Conservation (phyloP, 1,284 basidiomycete species). For the Ustilago cynodontis region DNA sequence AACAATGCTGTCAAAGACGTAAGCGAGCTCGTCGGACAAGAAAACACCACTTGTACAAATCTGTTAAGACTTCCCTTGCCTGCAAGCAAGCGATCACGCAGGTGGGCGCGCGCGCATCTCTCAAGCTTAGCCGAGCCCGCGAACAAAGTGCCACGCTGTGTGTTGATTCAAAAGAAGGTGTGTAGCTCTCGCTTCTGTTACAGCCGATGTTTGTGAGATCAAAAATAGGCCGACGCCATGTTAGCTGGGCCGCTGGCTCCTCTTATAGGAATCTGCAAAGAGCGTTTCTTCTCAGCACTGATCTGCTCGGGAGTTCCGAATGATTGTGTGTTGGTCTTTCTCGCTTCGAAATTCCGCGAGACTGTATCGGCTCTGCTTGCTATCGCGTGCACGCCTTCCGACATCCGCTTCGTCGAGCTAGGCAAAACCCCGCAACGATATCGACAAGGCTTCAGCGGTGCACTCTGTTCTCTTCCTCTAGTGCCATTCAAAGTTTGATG, state of each 20-base stretch:
- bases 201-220: slow-evolving; percentile 10
- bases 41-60: not conserved
- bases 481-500: not conserved
- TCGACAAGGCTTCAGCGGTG: too few relatives aligned
- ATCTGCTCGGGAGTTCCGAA: not conserved
- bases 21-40: slow-evolving; percentile 3
- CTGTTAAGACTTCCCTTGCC: not conserved
- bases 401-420: not conserved
- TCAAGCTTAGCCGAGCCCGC: not conserved
- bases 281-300: not conserved
- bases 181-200: not conserved
- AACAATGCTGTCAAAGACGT: slow-evolving; percentile 10
- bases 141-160: not conserved
- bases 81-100: slow-evolving; percentile 3
- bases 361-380: not conserved
- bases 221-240: not conserved
- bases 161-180: slow-evolving; percentile 1
- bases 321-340: not conserved
- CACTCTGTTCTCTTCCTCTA: not conserved
- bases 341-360: slow-evolving; percentile 1
- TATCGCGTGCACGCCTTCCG: not conserved
- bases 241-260: too few relatives aligned
- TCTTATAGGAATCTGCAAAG: too few relatives aligned
- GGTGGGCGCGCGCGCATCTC: not conserved
- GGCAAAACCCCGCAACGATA: not conserved